Percentiles rank a stretch among this genome's conserved stretches.
These are phyloP conservation scores for Termitomyces sp. DNA, from an alignment of 768 basidiomycete genomes.

Conservation along the genomic window DNA sequence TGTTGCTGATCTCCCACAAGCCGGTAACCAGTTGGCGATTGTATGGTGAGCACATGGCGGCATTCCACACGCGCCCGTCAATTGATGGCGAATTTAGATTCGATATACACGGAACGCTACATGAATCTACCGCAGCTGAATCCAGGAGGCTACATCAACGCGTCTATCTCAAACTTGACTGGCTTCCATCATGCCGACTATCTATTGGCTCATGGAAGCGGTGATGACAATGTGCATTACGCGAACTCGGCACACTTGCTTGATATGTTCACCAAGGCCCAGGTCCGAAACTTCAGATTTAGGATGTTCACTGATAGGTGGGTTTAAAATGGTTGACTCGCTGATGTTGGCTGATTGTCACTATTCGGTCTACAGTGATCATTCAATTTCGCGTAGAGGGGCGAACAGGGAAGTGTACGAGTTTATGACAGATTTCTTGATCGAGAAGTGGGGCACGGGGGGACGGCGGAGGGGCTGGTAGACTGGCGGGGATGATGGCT, in stretches of 20 bases:
- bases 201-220: constrained; percentile 88
- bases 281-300: constrained; percentile 75
- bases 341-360: constrained; percentile 13
- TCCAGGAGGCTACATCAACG: constrained; percentile 82
- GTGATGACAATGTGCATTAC: constrained; percentile 96
- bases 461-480: constrained; percentile 60
- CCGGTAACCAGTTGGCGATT: constrained; percentile 86
- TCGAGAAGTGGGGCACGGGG: constrained; percentile 93
- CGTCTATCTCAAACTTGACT: constrained; percentile 83
- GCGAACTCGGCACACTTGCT: constrained; percentile 87
- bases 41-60: constrained; percentile 48
- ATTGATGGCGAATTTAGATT: constrained; percentile 44
- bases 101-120: constrained; percentile 97
- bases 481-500: neutral
- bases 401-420: constrained; percentile 84
- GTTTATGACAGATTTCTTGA: constrained; percentile 77
- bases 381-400: constrained; percentile 65
- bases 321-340: constrained; percentile 18
- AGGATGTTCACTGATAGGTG: constrained; percentile 97
- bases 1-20: constrained; percentile 31
- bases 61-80: constrained; percentile 4
- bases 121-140: constrained; percentile 83
- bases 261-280: constrained; percentile 83
- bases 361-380: constrained; percentile 52
- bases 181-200: constrained; percentile 80